A percentile compares a stretch with the other conserved stretches of the same genome.
Conservation (phyloP, 176 grass and related monocot species). For the Musa itinerans region DNA sequence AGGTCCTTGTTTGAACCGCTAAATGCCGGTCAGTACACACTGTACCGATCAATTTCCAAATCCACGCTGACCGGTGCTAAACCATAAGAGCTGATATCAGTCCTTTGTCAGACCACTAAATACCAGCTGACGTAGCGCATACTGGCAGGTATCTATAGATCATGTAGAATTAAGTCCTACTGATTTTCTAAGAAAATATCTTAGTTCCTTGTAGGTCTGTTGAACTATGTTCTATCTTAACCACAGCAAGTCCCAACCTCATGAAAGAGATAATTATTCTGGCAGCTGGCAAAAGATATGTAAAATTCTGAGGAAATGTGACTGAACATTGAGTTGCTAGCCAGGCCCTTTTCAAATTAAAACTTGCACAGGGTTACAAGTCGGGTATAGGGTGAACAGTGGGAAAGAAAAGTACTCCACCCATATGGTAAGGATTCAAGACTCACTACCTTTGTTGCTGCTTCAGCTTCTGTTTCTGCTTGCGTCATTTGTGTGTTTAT, state of each 20-base stretch:
- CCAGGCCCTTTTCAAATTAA: background rate
- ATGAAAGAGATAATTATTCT: background rate
- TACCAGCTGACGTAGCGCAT: too few relatives aligned
- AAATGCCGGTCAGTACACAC: too few relatives aligned
- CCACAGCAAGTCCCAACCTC: background rate
- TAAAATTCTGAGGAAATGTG: background rate
- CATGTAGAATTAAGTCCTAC: too few relatives aligned
- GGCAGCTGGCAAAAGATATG: background rate
- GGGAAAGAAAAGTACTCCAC: background rate
- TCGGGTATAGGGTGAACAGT: background rate
- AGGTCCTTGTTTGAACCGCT: too few relatives aligned
- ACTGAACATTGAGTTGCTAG: background rate
- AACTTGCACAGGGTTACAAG: background rate
- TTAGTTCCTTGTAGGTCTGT: too few relatives aligned
- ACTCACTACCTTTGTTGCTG: background rate
- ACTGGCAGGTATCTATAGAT: too few relatives aligned
- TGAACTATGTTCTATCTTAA: background rate
- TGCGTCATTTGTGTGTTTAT: background rate
- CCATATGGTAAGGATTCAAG: background rate
- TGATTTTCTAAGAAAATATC: too few relatives aligned
- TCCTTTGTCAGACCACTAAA: too few relatives aligned
- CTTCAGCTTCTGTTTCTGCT: background rate
- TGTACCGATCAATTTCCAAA: too few relatives aligned
- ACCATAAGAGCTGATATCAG: too few relatives aligned
- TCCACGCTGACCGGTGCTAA: too few relatives aligned